phyloP scores from a whole-genome alignment of 805 yeast genomes.

The Wickerhamiella sergipiensis region DNA sequence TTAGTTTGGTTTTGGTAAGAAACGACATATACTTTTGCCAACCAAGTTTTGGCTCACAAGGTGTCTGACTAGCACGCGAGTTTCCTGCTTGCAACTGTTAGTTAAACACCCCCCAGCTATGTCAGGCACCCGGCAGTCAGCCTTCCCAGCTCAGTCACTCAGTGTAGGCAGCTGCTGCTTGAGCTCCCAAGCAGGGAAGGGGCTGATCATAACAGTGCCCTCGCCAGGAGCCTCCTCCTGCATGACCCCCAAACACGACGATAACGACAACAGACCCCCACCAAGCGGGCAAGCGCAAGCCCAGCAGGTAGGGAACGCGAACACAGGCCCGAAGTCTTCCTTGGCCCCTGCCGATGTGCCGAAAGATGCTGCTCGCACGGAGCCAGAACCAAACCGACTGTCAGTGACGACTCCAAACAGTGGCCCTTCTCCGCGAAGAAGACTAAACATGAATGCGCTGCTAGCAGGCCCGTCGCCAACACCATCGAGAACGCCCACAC shows the following conservation, averaged over 20 bases:
- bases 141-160: too few species aligned
- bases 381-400: too few species aligned
- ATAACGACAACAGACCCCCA: neutral
- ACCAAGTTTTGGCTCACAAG: too few species aligned
- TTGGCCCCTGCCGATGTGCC: too few species aligned
- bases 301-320: neutral
- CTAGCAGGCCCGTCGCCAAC: neutral
- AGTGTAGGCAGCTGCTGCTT: too few species aligned
- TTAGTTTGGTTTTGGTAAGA: neutral
- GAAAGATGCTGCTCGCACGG: too few species aligned
- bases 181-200: too few species aligned
- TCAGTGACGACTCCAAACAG: neutral
- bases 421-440: neutral
- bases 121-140: too few species aligned
- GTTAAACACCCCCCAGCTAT: too few species aligned
- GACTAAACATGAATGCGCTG: neutral
- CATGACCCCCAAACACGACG: neutral
- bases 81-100: too few species aligned
- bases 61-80: too few species aligned
- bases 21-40: neutral
- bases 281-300: neutral
- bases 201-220: neutral
- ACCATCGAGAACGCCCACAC: neutral
- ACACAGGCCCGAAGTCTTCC: too few species aligned
- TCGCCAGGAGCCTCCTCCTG: neutral